Evolutionary conservation across 192 early-diverging fungal genomes (phyloP).

Genomic region (Paraglomus brasilianum): DNA sequence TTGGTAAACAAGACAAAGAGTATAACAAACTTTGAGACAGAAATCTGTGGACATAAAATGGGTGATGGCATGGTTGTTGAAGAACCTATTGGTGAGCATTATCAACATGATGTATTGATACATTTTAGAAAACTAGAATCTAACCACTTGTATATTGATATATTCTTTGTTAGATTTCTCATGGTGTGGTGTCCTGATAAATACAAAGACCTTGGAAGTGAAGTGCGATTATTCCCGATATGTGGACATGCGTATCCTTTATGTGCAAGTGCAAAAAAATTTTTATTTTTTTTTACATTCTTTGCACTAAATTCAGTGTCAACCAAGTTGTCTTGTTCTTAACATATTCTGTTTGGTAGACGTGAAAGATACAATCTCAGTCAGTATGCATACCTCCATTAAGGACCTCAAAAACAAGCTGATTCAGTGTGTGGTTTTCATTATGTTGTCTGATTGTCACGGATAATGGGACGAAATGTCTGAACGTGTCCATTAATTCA

Average conservation of each 20-base stretch:
- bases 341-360: neutral
- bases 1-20: constrained; percentile 10
- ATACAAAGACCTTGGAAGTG: constrained; percentile 65
- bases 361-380: constrained; percentile 40
- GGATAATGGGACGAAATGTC: too few species aligned
- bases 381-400: constrained; percentile 37
- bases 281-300: too few species aligned
- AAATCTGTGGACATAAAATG: neutral
- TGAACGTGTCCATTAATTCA: too few species aligned
- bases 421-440: neutral
- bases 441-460: too few species aligned
- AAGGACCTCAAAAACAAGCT: constrained; percentile 11
- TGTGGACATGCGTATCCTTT: constrained; percentile 38
- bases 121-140: too few species aligned
- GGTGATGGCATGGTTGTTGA: neutral
- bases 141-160: too few species aligned
- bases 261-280: too few species aligned
- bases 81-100: too few species aligned
- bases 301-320: too few species aligned
- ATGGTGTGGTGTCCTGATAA: constrained; percentile 83
- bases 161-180: constrained; percentile 55
- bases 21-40: neutral
- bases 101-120: too few species aligned
- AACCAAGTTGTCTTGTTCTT: neutral
- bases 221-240: constrained; percentile 68